Percentiles rank a stretch among this genome's conserved stretches.
Evolutionary conservation across 768 basidiomycete species (phyloP).

Genomic region (Cystobasidium onofrii): DNA sequence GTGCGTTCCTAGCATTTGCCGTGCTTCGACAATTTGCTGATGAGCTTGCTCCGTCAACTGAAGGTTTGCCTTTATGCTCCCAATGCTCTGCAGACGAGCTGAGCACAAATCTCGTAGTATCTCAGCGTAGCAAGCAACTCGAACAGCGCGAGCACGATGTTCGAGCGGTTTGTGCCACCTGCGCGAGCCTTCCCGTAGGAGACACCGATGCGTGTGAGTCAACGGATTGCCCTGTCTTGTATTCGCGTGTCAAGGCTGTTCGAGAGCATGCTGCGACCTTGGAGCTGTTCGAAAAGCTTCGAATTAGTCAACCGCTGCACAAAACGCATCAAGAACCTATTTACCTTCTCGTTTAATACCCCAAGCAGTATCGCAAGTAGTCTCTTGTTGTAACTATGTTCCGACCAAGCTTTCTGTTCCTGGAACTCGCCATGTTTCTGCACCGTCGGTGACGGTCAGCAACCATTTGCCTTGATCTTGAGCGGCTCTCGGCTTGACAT

Average conservation of each 20-base stretch:
- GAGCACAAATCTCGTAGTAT: slow-evolving; percentile 55
- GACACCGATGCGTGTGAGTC: slow-evolving; percentile 70
- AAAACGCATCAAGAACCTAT: background rate
- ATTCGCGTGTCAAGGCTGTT: slow-evolving; percentile 55
- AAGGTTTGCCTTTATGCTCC: slow-evolving; percentile 7
- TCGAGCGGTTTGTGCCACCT: slow-evolving; percentile 66
- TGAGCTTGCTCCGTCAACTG: slow-evolving; percentile 23
- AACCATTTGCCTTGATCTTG: background rate
- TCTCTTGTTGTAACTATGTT: background rate
- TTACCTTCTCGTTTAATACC: slow-evolving; percentile 27
- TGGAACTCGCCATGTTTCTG: background rate
- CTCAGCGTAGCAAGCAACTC: slow-evolving; percentile 53
- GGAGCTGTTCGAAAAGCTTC: background rate
- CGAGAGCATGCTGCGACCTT: slow-evolving; percentile 43
- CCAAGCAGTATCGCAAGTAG: background rate
- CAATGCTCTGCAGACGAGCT: slow-evolving; percentile 3
- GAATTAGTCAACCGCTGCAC: background rate
- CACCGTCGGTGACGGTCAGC: slow-evolving; percentile 21
- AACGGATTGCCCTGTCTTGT: slow-evolving; percentile 78
- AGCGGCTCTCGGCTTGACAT: background rate
- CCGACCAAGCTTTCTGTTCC: background rate
- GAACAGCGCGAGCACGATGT: slow-evolving; percentile 55
- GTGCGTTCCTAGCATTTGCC: slow-evolving; percentile 8
- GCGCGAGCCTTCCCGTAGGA: slow-evolving; percentile 53
- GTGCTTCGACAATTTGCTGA: background rate